Conservation (phyloP, 805 yeast genomes). For the Saturnispora ahearnii region DNA sequence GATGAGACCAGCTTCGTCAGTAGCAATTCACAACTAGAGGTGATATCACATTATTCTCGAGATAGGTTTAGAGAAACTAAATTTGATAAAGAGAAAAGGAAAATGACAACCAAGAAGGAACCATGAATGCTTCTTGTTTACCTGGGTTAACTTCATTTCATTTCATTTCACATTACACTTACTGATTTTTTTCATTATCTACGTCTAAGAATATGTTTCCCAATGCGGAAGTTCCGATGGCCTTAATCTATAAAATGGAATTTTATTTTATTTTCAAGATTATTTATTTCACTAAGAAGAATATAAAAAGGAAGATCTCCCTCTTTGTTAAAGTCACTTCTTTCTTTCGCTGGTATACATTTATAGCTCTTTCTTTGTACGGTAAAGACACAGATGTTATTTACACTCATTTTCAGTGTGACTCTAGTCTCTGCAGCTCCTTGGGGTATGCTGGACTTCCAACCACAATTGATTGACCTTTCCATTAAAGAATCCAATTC, state of each 20-base stretch:
- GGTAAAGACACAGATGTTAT: not conserved
- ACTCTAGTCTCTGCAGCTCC: not conserved
- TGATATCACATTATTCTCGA: not conserved
- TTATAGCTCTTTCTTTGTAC: not conserved
- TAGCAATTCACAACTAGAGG: not conserved
- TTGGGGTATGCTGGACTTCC: not conserved
- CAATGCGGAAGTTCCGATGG: not conserved
- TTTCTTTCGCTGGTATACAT: not conserved
- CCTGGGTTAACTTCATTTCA: too few species aligned
- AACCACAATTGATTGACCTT: not conserved
- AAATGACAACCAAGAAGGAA: conserved; percentile 9
- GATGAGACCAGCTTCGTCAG: not conserved
- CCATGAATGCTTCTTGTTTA: not conserved
- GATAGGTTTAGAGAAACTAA: conserved; percentile 9
- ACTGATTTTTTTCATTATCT: too few species aligned
- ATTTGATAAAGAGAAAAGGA: conserved; percentile 7
- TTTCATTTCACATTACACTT: too few species aligned
- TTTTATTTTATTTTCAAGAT: too few species aligned
- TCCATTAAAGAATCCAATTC: not conserved
- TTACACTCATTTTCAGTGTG: not conserved
- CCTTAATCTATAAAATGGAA: too few species aligned
- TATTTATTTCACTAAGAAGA: too few species aligned
- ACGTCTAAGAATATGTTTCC: not conserved
- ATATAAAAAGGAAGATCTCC: too few species aligned
- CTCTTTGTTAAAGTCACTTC: too few species aligned